A percentile compares a stretch with the other conserved stretches of the same genome.
These are phyloP conservation scores for Mycocentrospora acerina DNA, from an alignment of 2,329 filamentous ascomycete genomes.

Conservation along the genomic window DNA sequence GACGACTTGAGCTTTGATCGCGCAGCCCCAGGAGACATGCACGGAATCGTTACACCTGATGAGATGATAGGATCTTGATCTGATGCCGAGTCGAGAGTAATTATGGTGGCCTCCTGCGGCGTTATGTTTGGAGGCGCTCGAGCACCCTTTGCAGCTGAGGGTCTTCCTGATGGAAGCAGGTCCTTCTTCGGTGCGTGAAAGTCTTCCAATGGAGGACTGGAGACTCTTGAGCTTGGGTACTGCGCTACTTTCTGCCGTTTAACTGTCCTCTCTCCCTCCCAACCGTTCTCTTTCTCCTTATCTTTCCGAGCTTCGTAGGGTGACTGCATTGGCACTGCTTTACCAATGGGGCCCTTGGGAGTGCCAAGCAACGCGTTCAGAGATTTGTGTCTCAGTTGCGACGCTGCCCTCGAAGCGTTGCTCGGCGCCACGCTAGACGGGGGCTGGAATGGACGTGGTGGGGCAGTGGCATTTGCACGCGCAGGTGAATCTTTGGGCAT, in stretches of 20 bases:
- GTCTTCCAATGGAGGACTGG: constrained; percentile 16
- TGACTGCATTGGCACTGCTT: constrained; percentile 61
- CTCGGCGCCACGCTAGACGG: constrained; percentile 18
- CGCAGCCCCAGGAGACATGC: constrained; percentile 14
- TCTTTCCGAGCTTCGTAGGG: constrained; percentile 61
- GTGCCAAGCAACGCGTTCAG: constrained; percentile 66
- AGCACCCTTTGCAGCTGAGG: constrained; percentile 21
- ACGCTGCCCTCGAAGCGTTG: constrained; percentile 12
- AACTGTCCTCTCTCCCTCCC: constrained; percentile 35
- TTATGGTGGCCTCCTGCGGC: constrained; percentile 31
- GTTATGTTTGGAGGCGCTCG: constrained; percentile 17
- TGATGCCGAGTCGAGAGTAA: constrained; percentile 40
- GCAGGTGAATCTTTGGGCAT: constrained; percentile 50
- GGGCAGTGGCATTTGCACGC: constrained; percentile 16
- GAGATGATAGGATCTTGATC: constrained; percentile 17
- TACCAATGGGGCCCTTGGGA: constrained; percentile 63
- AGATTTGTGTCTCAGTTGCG: constrained; percentile 57
- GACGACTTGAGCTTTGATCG: constrained; percentile 1
- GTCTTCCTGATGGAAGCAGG: constrained; percentile 24
- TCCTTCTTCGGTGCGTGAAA: constrained; percentile 14
- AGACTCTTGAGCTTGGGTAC: constrained; percentile 9
- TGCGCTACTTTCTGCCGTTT: constrained; percentile 43
- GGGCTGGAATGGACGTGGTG: constrained; percentile 19
- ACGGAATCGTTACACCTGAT: constrained; percentile 28
- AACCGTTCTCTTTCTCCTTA: constrained; percentile 30